phyloP scores from a whole-genome alignment of 768 basidiomycete species.

The Hirschioporus abietinus region DNA sequence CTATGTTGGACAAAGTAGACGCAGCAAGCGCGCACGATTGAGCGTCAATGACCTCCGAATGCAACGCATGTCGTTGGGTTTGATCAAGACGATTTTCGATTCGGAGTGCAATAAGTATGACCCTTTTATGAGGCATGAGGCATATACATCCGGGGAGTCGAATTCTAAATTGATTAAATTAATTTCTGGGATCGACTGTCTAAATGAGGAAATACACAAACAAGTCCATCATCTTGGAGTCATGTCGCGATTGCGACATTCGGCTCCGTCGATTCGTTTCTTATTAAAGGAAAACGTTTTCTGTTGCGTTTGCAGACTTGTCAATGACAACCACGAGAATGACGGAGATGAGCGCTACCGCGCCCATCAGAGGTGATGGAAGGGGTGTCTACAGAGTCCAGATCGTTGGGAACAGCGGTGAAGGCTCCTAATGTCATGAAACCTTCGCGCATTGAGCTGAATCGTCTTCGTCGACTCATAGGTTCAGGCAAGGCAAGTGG shows the following conservation, averaged over 20 bases:
- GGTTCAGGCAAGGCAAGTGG: slow-evolving; percentile 36
- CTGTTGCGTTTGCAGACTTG: neutral
- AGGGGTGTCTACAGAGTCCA: slow-evolving; percentile 42
- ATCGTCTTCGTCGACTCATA: slow-evolving; percentile 12
- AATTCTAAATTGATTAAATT: neutral
- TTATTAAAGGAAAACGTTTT: neutral
- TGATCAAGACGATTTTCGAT: neutral
- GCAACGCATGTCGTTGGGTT: neutral
- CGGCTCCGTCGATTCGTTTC: neutral
- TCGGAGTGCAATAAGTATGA: neutral
- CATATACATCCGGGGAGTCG: neutral
- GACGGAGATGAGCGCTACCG: slow-evolving; percentile 18
- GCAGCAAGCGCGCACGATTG: neutral
- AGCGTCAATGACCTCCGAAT: neutral
- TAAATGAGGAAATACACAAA: neutral
- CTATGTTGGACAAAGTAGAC: neutral
- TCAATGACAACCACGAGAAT: neutral
- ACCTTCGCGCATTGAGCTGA: neutral
- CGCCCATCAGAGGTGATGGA: slow-evolving; percentile 39
- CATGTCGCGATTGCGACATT: neutral
- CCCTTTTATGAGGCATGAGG: neutral
- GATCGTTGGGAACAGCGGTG: slow-evolving; percentile 51
- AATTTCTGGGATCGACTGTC: neutral
- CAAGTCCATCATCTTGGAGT: neutral
- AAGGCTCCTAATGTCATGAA: slow-evolving; percentile 11